phyloP scores from a whole-genome alignment of 2,329 filamentous ascomycete species.

The Penicillium occitanis region DNA sequence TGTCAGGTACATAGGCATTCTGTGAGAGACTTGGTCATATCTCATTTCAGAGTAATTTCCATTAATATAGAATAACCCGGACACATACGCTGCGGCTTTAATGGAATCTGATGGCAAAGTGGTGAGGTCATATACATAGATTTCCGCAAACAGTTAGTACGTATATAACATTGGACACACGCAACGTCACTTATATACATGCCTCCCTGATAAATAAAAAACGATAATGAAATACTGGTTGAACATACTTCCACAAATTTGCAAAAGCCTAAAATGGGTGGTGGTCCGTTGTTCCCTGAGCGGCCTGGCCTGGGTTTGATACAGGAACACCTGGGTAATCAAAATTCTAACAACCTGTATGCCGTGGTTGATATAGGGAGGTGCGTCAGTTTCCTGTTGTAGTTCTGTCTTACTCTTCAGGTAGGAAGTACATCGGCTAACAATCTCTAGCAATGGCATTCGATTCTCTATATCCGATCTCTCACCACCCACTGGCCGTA shows the following conservation, averaged over 20 bases:
- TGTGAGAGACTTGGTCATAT: no score
- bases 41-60: no score
- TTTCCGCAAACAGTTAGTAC: conserved; percentile 9
- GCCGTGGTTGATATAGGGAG: conserved; percentile 45
- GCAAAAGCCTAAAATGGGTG: conserved; percentile 4
- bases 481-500: conserved; percentile 65
- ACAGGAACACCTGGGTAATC: neutral
- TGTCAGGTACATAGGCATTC: no score
- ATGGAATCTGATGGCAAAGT: conserved; percentile 1
- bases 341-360: conserved; percentile 27
- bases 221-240: neutral
- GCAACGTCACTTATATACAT: neutral
- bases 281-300: conserved; percentile 8
- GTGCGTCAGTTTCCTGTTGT: conserved; percentile 22
- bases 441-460: conserved; percentile 70
- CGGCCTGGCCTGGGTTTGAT: neutral
- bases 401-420: neutral
- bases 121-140: conserved; percentile 8
- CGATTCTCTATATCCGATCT: conserved; percentile 87
- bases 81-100: no score
- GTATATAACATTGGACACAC: neutral
- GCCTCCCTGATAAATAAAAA: neutral
- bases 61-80: no score
- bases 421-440: neutral
- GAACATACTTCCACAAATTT: neutral